These are phyloP conservation scores for Peronospora tabacina DNA, from an alignment of 352 stramenopile genomes.

Conservation along the genomic window DNA sequence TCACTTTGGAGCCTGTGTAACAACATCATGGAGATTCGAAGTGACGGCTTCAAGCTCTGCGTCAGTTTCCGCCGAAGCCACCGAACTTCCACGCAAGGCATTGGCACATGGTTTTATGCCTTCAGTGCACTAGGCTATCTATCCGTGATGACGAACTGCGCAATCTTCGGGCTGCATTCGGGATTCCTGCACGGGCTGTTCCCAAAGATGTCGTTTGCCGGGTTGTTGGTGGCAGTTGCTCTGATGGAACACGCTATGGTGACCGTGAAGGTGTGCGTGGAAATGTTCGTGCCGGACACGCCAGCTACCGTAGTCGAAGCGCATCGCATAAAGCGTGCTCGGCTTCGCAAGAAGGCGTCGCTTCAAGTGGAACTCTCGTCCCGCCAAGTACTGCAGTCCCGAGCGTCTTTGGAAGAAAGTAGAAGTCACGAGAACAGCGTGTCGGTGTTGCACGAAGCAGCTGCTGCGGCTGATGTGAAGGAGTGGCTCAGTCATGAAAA, in stretches of 20 bases:
- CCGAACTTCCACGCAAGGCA: slow-evolving; percentile 59
- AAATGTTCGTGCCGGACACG: slow-evolving; percentile 69
- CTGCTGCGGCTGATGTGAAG: slow-evolving; percentile 46
- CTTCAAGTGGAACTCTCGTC: slow-evolving; percentile 65
- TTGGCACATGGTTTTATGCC: slow-evolving; percentile 90
- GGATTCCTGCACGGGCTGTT: slow-evolving; percentile 69
- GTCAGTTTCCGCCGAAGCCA: slow-evolving; percentile 71
- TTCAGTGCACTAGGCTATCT: slow-evolving; percentile 88
- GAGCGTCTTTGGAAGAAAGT: slow-evolving; percentile 18
- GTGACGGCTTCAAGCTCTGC: slow-evolving; percentile 93
- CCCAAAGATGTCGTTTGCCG: slow-evolving; percentile 52
- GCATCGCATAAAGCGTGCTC: slow-evolving; percentile 56
- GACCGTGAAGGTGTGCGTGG: slow-evolving; percentile 66
- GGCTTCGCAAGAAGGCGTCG: slow-evolving; percentile 64
- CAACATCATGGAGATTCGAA: slow-evolving; percentile 92
- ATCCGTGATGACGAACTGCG: slow-evolving; percentile 91
- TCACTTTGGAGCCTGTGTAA: slow-evolving; percentile 90
- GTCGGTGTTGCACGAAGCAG: slow-evolving; percentile 6
- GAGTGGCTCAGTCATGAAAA: slow-evolving; percentile 67
- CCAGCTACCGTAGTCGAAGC: slow-evolving; percentile 50
- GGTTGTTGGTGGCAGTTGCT: slow-evolving; percentile 43
- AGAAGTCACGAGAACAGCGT: slow-evolving; percentile 4
- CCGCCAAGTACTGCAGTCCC: slow-evolving; percentile 32
- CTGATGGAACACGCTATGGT: slow-evolving; percentile 80
- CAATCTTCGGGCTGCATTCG: slow-evolving; percentile 89